A percentile compares a stretch with the other conserved stretches of the same genome.
Conservation (phyloP, 164 flowering plant genomes). For the Euptelea pleiosperma region DNA sequence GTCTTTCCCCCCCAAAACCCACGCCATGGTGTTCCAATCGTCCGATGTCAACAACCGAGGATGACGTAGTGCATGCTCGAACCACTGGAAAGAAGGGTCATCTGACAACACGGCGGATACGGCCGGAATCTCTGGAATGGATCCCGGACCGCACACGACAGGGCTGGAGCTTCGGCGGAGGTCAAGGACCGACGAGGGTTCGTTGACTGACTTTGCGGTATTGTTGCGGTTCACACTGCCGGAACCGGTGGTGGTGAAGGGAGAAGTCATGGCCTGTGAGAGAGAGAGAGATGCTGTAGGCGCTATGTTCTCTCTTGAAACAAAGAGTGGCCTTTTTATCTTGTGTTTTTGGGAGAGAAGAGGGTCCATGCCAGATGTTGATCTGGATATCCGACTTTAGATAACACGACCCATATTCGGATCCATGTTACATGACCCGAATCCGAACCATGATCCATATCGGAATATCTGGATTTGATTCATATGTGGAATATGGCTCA, state of each 20-base stretch:
- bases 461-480: too few species aligned
- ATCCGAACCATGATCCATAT: too few species aligned
- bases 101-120: slow-evolving; percentile 21
- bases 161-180: slow-evolving; percentile 73
- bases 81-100: slow-evolving; percentile 33
- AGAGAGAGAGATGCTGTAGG: too few species aligned
- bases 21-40: slow-evolving; percentile 67
- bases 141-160: slow-evolving; percentile 20
- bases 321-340: too few species aligned
- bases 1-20: slow-evolving; percentile 52
- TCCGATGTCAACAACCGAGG: slow-evolving; percentile 38
- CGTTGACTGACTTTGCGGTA: slow-evolving; percentile 36
- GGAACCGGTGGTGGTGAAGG: slow-evolving; percentile 6
- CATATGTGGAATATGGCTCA: too few species aligned
- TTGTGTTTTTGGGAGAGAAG: too few species aligned
- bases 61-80: slow-evolving; percentile 10
- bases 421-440: too few species aligned
- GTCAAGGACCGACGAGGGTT: slow-evolving; percentile 87
- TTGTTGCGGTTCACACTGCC: slow-evolving; percentile 3
- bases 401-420: too few species aligned
- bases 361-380: too few species aligned
- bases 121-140: slow-evolving; percentile 17
- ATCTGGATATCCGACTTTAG: too few species aligned
- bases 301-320: too few species aligned
- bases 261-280: too few species aligned